A percentile compares a stretch with the other conserved stretches of the same genome.
Evolutionary conservation across 2,329 filamentous ascomycete species (phyloP).

Genomic region (Rugonectria rugulosa): DNA sequence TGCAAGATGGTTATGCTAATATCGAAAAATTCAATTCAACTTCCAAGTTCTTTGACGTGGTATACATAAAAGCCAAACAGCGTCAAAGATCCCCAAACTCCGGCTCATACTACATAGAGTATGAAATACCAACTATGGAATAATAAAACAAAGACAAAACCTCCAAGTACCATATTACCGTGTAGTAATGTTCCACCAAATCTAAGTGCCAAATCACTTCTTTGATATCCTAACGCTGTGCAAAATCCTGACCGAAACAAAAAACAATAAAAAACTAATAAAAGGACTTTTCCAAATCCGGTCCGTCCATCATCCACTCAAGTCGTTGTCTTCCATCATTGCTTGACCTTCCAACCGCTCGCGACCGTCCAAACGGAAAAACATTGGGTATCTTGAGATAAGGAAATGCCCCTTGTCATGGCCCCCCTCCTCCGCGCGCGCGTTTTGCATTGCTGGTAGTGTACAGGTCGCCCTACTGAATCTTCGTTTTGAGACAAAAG

Average conservation of each 20-base stretch:
- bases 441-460: slow-evolving; percentile 41
- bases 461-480: slow-evolving; percentile 43
- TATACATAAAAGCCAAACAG: slow-evolving; percentile 17
- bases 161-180: slow-evolving; percentile 37
- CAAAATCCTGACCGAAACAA: slow-evolving; percentile 26
- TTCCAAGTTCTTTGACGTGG: slow-evolving; percentile 12
- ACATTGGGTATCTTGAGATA: slow-evolving; percentile 49
- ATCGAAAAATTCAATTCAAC: slow-evolving; percentile 17
- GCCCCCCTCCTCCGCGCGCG: slow-evolving; percentile 36
- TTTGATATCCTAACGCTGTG: slow-evolving; percentile 38
- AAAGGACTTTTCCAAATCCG: slow-evolving; percentile 21
- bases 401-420: slow-evolving; percentile 43
- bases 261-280: slow-evolving; percentile 23
- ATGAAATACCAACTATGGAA: slow-evolving; percentile 29
- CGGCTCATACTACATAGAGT: slow-evolving; percentile 24
- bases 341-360: slow-evolving; percentile 38
- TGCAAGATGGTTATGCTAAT: background rate
- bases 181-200: slow-evolving; percentile 38
- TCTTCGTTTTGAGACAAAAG: slow-evolving; percentile 39
- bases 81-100: slow-evolving; percentile 17
- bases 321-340: slow-evolving; percentile 25
- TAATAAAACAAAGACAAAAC: slow-evolving; percentile 25
- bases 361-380: slow-evolving; percentile 40
- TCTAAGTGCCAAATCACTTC: slow-evolving; percentile 41
- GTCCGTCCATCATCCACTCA: slow-evolving; percentile 20